Evolutionary conservation across 2,329 filamentous ascomycete species (phyloP).

Genomic region (Microdochium bolleyi): DNA sequence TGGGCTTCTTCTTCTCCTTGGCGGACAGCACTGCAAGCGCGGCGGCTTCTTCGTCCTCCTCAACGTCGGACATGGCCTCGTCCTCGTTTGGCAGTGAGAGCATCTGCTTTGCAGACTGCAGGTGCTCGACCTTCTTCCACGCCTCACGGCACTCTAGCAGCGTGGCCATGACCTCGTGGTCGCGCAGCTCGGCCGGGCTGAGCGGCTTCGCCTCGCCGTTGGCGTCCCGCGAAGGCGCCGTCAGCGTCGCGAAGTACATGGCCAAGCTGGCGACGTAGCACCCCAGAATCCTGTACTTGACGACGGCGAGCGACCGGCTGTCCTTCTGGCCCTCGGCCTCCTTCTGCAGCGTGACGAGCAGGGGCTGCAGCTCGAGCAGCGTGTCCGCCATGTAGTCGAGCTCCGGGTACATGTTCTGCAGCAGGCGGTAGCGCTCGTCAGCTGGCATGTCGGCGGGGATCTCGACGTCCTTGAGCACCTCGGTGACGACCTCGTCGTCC

Average conservation of each 20-base stretch:
- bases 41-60: conserved; percentile 21
- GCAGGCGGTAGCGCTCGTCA: conserved; percentile 66
- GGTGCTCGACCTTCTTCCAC: conserved; percentile 66
- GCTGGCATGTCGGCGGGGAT: conserved; percentile 71
- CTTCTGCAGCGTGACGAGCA: conserved; percentile 50
- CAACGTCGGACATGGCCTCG: conserved; percentile 18
- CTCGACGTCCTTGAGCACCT: conserved; percentile 77
- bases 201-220: conserved; percentile 49
- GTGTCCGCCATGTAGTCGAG: conserved; percentile 82
- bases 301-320: conserved; percentile 47
- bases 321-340: conserved; percentile 45
- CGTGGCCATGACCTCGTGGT: conserved; percentile 86
- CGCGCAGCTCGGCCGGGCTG: conserved; percentile 70
- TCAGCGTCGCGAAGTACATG: conserved; percentile 93
- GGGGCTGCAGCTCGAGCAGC: conserved; percentile 63
- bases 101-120: conserved; percentile 36
- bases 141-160: conserved; percentile 71
- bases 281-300: conserved; percentile 73
- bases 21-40: conserved; percentile 6
- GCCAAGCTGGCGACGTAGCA: conserved; percentile 81
- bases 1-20: conserved; percentile 24
- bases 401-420: conserved; percentile 82
- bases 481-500: conserved; percentile 55
- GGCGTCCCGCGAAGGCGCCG: conserved; percentile 62
- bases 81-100: conserved; percentile 16